Evolutionary conservation across 257 asterid species (phyloP), one percentile per base, ranked within the genome.

Genomic region (Thymus quinquecostatus): DNA sequence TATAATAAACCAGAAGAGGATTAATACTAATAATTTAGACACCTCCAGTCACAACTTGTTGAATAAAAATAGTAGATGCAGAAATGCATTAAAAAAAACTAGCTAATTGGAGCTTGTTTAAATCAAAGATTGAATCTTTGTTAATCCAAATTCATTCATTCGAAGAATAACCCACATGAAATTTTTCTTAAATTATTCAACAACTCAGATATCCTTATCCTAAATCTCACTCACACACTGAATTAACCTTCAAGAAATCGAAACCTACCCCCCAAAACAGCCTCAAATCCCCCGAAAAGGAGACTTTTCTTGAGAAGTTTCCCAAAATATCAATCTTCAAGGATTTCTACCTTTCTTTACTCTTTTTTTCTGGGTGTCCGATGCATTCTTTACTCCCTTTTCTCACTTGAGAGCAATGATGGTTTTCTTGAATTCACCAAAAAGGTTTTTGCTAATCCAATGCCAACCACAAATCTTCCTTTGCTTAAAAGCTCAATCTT

Each of bases 111-210:
- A 74, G 73, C 76, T 82, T 82, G 72, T 75, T 78, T 84, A 85
- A 70, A 71, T 64, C 75, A 69, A 80, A 83, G 66, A 70, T 55
- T 50, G 74, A 51, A 82, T 66, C 78, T 77, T 84, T 75, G 53
- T 64, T 60, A 6, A 71, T 66, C 58, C 78, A 85, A 79, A 79
- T 41, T 55, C 87, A 89, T 89, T 91, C 88, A 87, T 91, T 84
- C 82, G 89, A 70, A 78, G 79, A 73, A 64, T 78, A 84, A 77
- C 75, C 92, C 89, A 79, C 80, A 69, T 81, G 79, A 38, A 36
- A 83, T 80, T 79, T 77, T 80, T 67, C 75, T 56, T 71, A 81
- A 82, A 70, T 75, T 64, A 78, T 81, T 81, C 77, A 84, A 74
- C 74, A 82, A 76, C 76, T 67, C 83, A 64, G 77, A 73, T 68